phyloP scores from a whole-genome alignment of 768 basidiomycete species.

The Crassisporium funariophilum region DNA sequence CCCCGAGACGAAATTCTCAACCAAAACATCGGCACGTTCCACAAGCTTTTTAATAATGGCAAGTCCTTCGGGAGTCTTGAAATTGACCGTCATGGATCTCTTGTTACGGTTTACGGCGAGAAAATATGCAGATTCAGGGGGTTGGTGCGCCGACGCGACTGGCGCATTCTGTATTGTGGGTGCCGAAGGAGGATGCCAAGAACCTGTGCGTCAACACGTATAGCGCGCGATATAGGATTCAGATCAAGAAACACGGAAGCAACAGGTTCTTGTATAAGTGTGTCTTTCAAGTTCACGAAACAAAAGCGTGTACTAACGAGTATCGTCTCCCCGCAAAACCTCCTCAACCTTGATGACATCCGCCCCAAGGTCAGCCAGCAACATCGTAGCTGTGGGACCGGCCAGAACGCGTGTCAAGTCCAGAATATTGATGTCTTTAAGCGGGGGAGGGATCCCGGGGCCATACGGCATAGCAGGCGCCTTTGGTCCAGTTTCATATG shows the following conservation, averaged over 20 bases:
- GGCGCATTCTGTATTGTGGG: conserved; percentile 51
- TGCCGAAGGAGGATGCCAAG: conserved; percentile 67
- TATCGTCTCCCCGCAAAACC: conserved; percentile 82
- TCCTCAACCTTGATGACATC: conserved; percentile 95
- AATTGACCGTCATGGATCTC: conserved; percentile 85
- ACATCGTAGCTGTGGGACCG: conserved; percentile 92
- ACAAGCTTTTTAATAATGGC: conserved; percentile 75
- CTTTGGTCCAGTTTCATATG: conserved; percentile 20
- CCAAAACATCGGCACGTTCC: conserved; percentile 76
- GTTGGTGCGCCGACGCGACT: conserved; percentile 59
- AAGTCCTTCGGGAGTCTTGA: conserved; percentile 78
- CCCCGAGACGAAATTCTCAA: conserved; percentile 87
- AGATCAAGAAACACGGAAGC: neutral
- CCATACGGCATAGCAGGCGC: conserved; percentile 31
- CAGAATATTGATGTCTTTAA: conserved; percentile 79
- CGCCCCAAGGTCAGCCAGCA: conserved; percentile 89
- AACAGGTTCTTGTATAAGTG: conserved; percentile 1
- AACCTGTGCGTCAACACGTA: conserved; percentile 42
- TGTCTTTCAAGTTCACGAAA: neutral
- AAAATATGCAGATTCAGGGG: conserved; percentile 93
- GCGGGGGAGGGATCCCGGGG: conserved; percentile 71
- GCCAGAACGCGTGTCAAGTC: conserved; percentile 91
- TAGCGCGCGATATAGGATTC: conserved; percentile 11
- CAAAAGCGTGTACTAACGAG: conserved; percentile 59
- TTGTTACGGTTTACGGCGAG: conserved; percentile 88